These are phyloP conservation scores for Saccharomyces hybrid DNA, from an alignment of 1,139 yeast genomes.

Conservation along the genomic window DNA sequence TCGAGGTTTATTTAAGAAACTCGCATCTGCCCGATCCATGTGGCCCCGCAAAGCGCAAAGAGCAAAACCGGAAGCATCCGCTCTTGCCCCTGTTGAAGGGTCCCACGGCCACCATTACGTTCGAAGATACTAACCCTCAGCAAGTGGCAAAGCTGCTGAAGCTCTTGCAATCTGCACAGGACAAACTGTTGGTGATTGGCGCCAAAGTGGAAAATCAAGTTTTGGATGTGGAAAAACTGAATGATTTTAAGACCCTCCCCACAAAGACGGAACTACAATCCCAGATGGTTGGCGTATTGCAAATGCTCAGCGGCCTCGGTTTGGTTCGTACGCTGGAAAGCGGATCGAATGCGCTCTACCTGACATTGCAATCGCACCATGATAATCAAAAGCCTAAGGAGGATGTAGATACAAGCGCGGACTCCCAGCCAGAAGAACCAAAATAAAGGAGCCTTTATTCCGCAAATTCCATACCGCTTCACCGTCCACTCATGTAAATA, in stretches of 20 bases:
- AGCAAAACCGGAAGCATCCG: constrained; percentile 50
- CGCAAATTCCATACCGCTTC: neutral
- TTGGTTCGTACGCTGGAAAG: constrained; percentile 73
- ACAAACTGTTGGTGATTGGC: constrained; percentile 72
- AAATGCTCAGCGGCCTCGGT: constrained; percentile 82
- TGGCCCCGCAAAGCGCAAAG: constrained; percentile 42
- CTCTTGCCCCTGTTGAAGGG: constrained; percentile 64
- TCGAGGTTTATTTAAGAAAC: constrained; percentile 70
- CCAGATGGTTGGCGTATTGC: constrained; percentile 78
- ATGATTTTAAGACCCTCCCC: constrained; percentile 66
- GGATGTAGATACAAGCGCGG: neutral
- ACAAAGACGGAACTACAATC: constrained; percentile 63
- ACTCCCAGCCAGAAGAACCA: neutral
- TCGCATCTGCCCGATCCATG: constrained; percentile 68
- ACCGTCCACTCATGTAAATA: neutral
- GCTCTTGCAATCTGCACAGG: constrained; percentile 54
- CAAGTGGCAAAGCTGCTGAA: constrained; percentile 55
- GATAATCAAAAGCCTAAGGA: constrained; percentile 17
- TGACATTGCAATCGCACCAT: constrained; percentile 59
- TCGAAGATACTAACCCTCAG: constrained; percentile 63
- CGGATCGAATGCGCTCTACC: constrained; percentile 55
- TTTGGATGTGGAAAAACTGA: constrained; percentile 46
- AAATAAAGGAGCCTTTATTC: neutral
- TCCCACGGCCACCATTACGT: constrained; percentile 75
- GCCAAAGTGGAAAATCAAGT: constrained; percentile 65